phyloP scores from a whole-genome alignment of 2,329 filamentous ascomycete species.

The Ophiostoma ulmi region DNA sequence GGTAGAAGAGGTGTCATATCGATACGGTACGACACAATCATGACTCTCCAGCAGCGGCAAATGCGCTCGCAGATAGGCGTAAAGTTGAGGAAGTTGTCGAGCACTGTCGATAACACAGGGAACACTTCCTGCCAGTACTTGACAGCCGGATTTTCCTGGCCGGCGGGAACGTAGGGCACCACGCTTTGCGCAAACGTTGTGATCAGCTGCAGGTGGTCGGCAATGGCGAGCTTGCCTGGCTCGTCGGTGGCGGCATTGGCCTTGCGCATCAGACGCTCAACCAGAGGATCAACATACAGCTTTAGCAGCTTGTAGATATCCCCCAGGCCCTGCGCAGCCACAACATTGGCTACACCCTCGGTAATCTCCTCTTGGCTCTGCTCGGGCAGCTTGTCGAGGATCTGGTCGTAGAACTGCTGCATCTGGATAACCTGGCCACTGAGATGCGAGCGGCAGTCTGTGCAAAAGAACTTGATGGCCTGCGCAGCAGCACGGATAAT shows the following conservation, averaged over 20 bases:
- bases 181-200: slow-evolving; percentile 80
- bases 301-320: slow-evolving; percentile 83
- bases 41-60: slow-evolving; percentile 92
- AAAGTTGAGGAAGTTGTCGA: slow-evolving; percentile 81
- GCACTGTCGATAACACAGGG: slow-evolving; percentile 76
- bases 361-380: slow-evolving; percentile 93
- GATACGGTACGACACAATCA: slow-evolving; percentile 92
- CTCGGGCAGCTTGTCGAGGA: slow-evolving; percentile 78
- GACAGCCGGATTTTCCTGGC: slow-evolving; percentile 79
- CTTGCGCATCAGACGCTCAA: slow-evolving; percentile 77
- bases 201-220: slow-evolving; percentile 87
- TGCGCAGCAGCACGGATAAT: slow-evolving; percentile 87
- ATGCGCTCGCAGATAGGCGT: slow-evolving; percentile 87
- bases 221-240: slow-evolving; percentile 76
- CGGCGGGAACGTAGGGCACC: slow-evolving; percentile 66
- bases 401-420: slow-evolving; percentile 86
- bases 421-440: slow-evolving; percentile 78
- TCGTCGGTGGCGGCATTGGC: slow-evolving; percentile 82
- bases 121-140: slow-evolving; percentile 96
- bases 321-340: slow-evolving; percentile 74
- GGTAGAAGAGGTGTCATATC: slow-evolving; percentile 81
- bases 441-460: slow-evolving; percentile 83
- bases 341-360: slow-evolving; percentile 87
- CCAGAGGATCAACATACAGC: slow-evolving; percentile 86
- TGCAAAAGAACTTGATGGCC: slow-evolving; percentile 95